Evolutionary conservation across 2,329 filamentous ascomycete genomes (phyloP).

Genomic region (Phyllosticta capitalensis): DNA sequence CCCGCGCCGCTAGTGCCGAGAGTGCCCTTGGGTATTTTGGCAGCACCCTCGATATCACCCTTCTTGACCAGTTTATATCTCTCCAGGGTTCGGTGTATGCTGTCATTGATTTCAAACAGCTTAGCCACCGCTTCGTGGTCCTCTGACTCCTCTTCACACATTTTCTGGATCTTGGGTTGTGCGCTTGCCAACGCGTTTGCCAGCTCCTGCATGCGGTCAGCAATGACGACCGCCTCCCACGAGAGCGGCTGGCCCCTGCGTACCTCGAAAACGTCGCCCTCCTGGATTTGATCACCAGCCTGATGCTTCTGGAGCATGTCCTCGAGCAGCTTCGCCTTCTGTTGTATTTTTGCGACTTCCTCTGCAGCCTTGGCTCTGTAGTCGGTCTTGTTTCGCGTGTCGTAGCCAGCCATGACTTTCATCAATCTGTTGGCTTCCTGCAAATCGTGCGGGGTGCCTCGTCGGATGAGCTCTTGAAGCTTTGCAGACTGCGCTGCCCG

Average conservation of each 20-base stretch:
- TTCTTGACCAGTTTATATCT: conserved; percentile 94
- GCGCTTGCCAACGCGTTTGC: conserved; percentile 82
- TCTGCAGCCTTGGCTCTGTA: conserved; percentile 96
- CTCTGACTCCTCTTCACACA: conserved; percentile 98
- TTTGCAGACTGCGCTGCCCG: conserved; percentile 94
- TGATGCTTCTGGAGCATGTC: conserved; percentile 82
- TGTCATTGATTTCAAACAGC: conserved; percentile 94
- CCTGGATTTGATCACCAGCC: conserved; percentile 66
- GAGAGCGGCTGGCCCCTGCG: conserved; percentile 15
- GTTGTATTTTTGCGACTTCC: conserved; percentile 88
- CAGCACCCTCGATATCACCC: conserved; percentile 76
- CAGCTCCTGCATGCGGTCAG: conserved; percentile 54
- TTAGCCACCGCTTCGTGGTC: conserved; percentile 94
- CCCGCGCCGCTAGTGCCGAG: conserved; percentile 56
- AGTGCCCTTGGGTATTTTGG: conserved; percentile 74
- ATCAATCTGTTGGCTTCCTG: conserved; percentile 96
- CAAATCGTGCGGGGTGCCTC: conserved; percentile 83
- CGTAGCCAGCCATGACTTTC: conserved; percentile 98
- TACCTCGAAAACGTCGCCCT: conserved; percentile 60
- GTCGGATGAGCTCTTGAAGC: conserved; percentile 87
- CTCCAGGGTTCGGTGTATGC: conserved; percentile 93
- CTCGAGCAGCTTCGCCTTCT: conserved; percentile 85
- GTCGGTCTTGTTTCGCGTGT: conserved; percentile 91
- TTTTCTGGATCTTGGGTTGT: conserved; percentile 97
- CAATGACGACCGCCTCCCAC: conserved; percentile 15